Percentiles rank a stretch among this genome's conserved stretches.
Evolutionary conservation across 371 early-diverging fungal species (phyloP).

Genomic region (Mucor indicus): DNA sequence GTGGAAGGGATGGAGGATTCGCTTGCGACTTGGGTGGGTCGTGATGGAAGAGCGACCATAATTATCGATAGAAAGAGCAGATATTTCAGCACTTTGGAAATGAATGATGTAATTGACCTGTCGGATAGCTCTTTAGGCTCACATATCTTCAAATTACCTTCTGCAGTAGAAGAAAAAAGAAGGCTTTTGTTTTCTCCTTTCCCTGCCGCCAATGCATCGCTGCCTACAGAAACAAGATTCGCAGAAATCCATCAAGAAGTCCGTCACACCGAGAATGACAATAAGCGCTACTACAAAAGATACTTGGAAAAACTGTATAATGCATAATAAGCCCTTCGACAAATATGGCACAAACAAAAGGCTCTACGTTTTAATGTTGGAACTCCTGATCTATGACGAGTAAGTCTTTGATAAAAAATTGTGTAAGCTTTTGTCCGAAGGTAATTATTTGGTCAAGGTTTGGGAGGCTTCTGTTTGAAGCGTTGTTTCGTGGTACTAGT

Average conservation of each 20-base stretch:
- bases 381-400: conserved; percentile 6
- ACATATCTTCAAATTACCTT: conserved; percentile 3
- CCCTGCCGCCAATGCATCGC: neutral
- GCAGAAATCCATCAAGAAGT: conserved; percentile 8
- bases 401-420: conserved; percentile 9
- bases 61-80: conserved; percentile 9
- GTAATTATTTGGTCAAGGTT: conserved; percentile 8
- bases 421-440: conserved; percentile 9
- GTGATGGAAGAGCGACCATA: conserved; percentile 1
- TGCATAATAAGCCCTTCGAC: neutral
- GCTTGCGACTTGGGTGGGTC: conserved; percentile 2
- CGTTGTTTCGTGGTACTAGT: conserved; percentile 5
- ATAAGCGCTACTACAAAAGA: conserved; percentile 5
- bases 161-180: conserved; percentile 1
- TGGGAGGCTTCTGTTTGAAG: conserved; percentile 10
- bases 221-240: neutral
- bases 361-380: conserved; percentile 3
- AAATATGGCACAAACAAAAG: conserved; percentile 5
- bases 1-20: conserved; percentile 3
- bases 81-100: conserved; percentile 6
- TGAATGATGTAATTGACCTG: conserved; percentile 6
- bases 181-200: conserved; percentile 3
- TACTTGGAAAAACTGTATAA: conserved; percentile 7
- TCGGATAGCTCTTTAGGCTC: conserved; percentile 4
- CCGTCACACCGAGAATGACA: neutral